Evolutionary conservation across 108 stramenopile species (phyloP).

Genomic region (Pseudonitzschia multistriata): DNA sequence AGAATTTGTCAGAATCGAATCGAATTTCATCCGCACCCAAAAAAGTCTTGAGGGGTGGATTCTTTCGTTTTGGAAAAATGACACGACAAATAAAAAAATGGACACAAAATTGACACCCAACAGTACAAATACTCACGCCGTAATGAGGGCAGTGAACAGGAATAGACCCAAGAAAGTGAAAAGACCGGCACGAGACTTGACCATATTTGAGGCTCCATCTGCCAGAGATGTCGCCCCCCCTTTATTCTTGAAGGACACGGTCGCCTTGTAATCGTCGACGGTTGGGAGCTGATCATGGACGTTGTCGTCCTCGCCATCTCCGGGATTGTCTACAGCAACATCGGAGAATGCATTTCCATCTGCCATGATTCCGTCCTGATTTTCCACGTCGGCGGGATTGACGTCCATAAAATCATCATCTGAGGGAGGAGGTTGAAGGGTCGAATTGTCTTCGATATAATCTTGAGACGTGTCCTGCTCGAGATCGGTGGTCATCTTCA

Average conservation of each 20-base stretch:
- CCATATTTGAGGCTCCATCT: not conserved
- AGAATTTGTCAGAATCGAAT: not conserved
- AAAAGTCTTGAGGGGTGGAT: too few species aligned
- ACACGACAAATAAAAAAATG: not conserved
- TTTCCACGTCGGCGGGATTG: slow-evolving; percentile 16
- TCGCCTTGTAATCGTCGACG: slow-evolving; percentile 18
- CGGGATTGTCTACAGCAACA: not conserved
- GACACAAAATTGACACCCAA: not conserved
- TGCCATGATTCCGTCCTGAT: slow-evolving; percentile 11
- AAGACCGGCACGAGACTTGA: slow-evolving; percentile 11
- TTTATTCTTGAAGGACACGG: slow-evolving; percentile 1
- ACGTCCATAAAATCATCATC: slow-evolving; percentile 1
- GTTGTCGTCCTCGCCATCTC: slow-evolving; percentile 14
- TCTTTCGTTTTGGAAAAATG: not conserved
- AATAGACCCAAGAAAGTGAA: slow-evolving; percentile 7
- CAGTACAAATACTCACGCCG: slow-evolving; percentile 14
- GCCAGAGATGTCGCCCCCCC: too few species aligned
- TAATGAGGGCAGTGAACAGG: not conserved
- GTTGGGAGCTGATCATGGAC: slow-evolving; percentile 28
- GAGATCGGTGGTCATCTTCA: slow-evolving; percentile 11
- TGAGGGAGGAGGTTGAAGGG: not conserved
- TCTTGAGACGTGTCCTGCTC: not conserved
- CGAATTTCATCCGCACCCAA: not conserved
- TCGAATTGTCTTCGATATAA: not conserved
- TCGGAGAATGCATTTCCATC: not conserved